Percentiles rank a stretch among this genome's conserved stretches.
Conservation (phyloP, 208 protist genomes). For the Leishmania turanica region DNA sequence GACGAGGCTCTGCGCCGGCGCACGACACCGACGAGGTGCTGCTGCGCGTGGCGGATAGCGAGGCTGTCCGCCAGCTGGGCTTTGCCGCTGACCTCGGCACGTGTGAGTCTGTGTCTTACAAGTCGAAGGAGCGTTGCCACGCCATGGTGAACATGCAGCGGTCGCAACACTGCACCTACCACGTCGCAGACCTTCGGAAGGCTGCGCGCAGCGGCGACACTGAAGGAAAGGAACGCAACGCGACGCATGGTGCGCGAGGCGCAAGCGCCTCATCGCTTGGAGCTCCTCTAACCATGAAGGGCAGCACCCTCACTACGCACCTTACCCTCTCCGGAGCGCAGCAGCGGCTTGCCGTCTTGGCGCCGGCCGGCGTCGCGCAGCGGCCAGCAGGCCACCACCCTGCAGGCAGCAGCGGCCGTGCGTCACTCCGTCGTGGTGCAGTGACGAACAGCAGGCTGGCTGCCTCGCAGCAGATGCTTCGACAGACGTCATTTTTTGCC, state of each 20-base stretch:
- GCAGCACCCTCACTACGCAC: slow-evolving; percentile 11
- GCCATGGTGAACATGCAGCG: slow-evolving; percentile 50
- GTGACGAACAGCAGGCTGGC: slow-evolving; percentile 13
- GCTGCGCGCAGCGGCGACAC: slow-evolving; percentile 32
- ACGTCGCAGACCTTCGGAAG: slow-evolving; percentile 49
- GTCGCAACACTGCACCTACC: slow-evolving; percentile 54
- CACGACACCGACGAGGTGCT: slow-evolving; percentile 13
- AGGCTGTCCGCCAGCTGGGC: slow-evolving; percentile 62
- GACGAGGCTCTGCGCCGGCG: slow-evolving; percentile 1
- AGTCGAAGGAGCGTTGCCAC: slow-evolving; percentile 56
- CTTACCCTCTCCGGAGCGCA: slow-evolving; percentile 1
- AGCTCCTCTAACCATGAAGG: slow-evolving; percentile 1
- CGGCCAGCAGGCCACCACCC: background rate
- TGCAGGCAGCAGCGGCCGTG: background rate
- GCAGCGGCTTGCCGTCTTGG: background rate
- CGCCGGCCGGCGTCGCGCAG: background rate
- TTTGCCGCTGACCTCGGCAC: slow-evolving; percentile 65
- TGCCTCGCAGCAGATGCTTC: slow-evolving; percentile 37
- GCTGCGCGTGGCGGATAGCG: slow-evolving; percentile 36
- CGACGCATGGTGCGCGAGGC: background rate
- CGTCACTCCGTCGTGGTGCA: background rate
- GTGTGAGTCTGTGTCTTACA: slow-evolving; percentile 43
- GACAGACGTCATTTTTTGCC: slow-evolving; percentile 50
- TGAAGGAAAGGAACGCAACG: background rate
- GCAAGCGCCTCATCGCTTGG: background rate